Percentiles rank a stretch among this genome's conserved stretches.
Evolutionary conservation across 2,329 filamentous ascomycete genomes (phyloP).

Genomic region (Colletotrichum sp.): DNA sequence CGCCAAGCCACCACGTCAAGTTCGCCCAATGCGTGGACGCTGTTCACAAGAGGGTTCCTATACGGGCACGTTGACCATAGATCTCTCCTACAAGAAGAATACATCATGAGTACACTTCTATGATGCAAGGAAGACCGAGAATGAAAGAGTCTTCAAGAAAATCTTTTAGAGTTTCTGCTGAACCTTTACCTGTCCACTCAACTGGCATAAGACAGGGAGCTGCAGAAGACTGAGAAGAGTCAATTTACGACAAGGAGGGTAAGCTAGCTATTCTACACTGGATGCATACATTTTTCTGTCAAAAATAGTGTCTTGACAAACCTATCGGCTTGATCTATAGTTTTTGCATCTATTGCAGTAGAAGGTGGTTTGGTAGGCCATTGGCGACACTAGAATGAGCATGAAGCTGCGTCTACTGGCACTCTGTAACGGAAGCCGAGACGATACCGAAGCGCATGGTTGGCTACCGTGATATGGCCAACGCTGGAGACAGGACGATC

Average conservation of each 20-base stretch:
- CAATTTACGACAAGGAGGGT: not conserved
- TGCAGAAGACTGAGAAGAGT: not conserved
- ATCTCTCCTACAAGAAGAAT: accelerated
- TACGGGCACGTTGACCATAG: accelerated
- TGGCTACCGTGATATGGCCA: not conserved
- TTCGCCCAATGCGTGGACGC: not conserved
- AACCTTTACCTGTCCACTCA: not conserved
- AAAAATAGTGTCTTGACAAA: not conserved
- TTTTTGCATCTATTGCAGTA: accelerated
- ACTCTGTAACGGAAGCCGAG: not conserved
- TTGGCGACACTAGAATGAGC: not conserved
- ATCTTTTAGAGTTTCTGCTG: not conserved
- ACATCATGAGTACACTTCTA: accelerated
- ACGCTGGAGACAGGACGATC: not conserved
- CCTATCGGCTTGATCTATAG: not conserved
- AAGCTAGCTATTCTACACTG: not conserved
- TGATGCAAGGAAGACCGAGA: not conserved
- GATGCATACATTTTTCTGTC: accelerated
- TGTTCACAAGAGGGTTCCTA: not conserved
- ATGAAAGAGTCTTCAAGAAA: not conserved
- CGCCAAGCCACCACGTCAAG: not conserved
- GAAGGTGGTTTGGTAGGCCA: not conserved
- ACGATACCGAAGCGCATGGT: not conserved
- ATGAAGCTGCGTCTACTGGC: not conserved
- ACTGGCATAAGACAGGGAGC: not conserved